phyloP scores from a whole-genome alignment of 2,329 filamentous ascomycete genomes.

The Botrytis paeoniae region DNA sequence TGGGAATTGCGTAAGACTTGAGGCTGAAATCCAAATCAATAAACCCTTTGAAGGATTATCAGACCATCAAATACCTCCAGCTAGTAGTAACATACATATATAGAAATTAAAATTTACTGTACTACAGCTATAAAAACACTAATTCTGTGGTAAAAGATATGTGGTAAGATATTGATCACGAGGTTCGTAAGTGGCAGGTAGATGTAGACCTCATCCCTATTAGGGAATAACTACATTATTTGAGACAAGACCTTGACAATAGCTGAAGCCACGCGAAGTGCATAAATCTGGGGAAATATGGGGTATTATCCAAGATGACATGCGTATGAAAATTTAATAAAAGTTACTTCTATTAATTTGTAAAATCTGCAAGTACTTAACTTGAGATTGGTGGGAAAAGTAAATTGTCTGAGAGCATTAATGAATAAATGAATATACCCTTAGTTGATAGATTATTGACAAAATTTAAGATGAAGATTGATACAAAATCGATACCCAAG shows the following conservation, averaged over 20 bases:
- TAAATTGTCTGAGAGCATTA: neutral
- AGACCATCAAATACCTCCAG: neutral
- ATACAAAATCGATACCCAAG: neutral
- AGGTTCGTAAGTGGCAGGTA: neutral
- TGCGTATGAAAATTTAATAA: neutral
- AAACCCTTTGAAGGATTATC: neutral
- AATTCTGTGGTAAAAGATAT: neutral
- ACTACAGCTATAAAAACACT: neutral
- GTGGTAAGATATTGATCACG: neutral
- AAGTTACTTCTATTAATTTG: neutral
- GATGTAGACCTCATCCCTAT: neutral
- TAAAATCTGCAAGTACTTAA: neutral
- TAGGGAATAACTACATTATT: neutral
- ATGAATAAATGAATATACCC: neutral
- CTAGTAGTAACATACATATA: neutral
- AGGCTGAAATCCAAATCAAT: neutral
- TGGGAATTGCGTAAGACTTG: neutral
- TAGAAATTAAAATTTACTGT: neutral
- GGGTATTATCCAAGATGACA: slow-evolving; percentile 11
- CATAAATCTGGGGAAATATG: slow-evolving; percentile 7
- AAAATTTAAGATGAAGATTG: neutral
- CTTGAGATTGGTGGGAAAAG: neutral
- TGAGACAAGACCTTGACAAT: neutral
- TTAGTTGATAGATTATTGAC: neutral
- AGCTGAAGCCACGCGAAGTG: neutral